Evolutionary conservation across 2,329 filamentous ascomycete species (phyloP).

Genomic region (Sordariomycetes sp.): DNA sequence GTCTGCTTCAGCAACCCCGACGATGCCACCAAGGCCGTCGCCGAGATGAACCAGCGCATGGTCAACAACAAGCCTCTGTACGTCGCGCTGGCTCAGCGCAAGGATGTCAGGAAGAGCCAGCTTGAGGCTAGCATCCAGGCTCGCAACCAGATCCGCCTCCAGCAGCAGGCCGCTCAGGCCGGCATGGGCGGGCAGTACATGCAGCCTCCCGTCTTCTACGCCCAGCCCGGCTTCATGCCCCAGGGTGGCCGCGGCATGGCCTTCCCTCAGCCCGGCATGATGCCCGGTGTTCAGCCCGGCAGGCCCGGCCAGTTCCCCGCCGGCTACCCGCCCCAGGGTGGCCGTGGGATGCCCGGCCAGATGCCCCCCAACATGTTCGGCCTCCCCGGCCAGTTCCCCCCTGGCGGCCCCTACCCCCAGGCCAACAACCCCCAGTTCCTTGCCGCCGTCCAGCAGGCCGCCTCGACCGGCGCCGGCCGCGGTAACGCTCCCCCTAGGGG

Average conservation of each 20-base stretch:
- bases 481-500: constrained; percentile 51
- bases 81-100: constrained; percentile 94
- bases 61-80: constrained; percentile 93
- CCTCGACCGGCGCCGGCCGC: constrained; percentile 43
- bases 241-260: constrained; percentile 52
- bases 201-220: constrained; percentile 86
- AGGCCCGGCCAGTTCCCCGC: constrained; percentile 77
- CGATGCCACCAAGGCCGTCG: constrained; percentile 96
- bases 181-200: constrained; percentile 83
- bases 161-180: constrained; percentile 84
- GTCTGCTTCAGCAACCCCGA: constrained; percentile 99
- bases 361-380: constrained; percentile 80
- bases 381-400: constrained; percentile 68
- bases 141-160: constrained; percentile 95
- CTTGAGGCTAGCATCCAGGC: constrained; percentile 98
- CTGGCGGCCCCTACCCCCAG: constrained; percentile 62
- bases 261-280: constrained; percentile 51
- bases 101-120: constrained; percentile 98
- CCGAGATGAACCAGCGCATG: constrained; percentile 99
- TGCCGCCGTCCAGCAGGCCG: constrained; percentile 63
- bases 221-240: constrained; percentile 57
- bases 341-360: constrained; percentile 79
- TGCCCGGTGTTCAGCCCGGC: constrained; percentile 63
- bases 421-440: constrained; percentile 69
- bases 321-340: constrained; percentile 73